Conservation (phyloP, 179 eudicot genomes). For the Camellia oleifera region DNA sequence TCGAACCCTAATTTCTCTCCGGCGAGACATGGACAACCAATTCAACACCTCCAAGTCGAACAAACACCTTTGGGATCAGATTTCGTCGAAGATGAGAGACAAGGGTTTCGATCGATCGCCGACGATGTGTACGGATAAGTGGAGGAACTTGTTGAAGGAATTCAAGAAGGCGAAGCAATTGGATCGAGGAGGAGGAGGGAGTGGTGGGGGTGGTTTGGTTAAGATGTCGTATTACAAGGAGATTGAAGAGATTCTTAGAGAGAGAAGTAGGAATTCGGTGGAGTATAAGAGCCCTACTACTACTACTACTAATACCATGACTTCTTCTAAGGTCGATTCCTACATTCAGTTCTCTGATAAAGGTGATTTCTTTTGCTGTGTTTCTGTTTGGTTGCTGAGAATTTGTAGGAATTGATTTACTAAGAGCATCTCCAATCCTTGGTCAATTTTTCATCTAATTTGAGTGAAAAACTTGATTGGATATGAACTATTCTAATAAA, state of each 20-base stretch:
- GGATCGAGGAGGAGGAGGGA: constrained; percentile 9
- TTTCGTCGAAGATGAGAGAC: constrained; percentile 67
- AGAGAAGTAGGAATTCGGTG: constrained; percentile 35
- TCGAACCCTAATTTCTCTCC: constrained; percentile 48
- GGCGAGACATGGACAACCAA: constrained; percentile 60
- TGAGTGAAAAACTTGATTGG: too few relatives aligned
- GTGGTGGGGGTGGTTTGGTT: constrained; percentile 25
- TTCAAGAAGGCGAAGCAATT: constrained; percentile 59
- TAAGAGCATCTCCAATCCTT: too few relatives aligned
- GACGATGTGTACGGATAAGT: constrained; percentile 93
- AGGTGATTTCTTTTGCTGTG: constrained; percentile 29
- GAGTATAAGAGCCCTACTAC: constrained; percentile 29
- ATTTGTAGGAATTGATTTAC: neutral
- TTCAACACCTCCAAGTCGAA: constrained; percentile 90
- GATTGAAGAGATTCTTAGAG: constrained; percentile 68
- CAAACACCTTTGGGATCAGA: constrained; percentile 83
- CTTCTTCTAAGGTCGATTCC: constrained; percentile 46
- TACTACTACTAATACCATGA: too few relatives aligned
- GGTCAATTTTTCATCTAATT: too few relatives aligned
- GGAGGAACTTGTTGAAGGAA: constrained; percentile 89
- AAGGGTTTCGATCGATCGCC: constrained; percentile 86
- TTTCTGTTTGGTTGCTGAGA: neutral
- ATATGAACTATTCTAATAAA: too few relatives aligned
- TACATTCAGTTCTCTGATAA: constrained; percentile 73
- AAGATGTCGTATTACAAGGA: constrained; percentile 77